Evolutionary conservation across 2,329 filamentous ascomycete species (phyloP), one percentile per base, ranked within the genome.

Genomic region (Zarea fungicola): DNA sequence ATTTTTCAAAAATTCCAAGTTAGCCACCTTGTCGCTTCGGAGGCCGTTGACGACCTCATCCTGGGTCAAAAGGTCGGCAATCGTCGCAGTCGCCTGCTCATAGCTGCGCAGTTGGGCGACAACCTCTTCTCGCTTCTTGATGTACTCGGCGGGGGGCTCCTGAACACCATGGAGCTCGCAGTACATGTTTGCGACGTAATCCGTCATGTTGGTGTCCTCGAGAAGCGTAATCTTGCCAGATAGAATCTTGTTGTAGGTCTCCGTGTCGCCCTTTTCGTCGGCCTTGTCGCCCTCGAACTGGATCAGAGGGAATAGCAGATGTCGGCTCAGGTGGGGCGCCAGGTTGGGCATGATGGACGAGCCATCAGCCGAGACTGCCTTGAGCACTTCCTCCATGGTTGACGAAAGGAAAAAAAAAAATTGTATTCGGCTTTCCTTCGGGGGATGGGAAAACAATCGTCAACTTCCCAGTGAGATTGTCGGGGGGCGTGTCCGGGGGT

Each of bases 121-220:
- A 54, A 97, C 91, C 65, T 91, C 85, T 68, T 96, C 87, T 64
- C 89, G 81, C 83, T 93, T 95, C 69, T 87, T 84, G 60, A 83
- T 81, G 69, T 91, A 97, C 70, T 96, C 90, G 55, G 85, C 79
- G 43, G 93, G 91, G 48, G 87, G 75, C 54, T 88, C 80, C 52
- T 86, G 78, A 56, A 89, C 81, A 60, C 84, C 79, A 74, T 97
- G 83, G 58, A 99, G 82, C 64, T 96, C 87, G 67, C 87, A 87
- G 77, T 95, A 89, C 58, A 99, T 76, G 63, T 85, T 87, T 64
- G 91, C 91, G 48, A 97, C 89, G 68, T 95, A 99, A 72, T 99
- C 93, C 62, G 87, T 93, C 93, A 99, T 99, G 78, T 97, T 96
- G 63, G 93, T 97, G 69, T 90, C 85, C 75, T 95, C 92, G 59